Evolutionary conservation across 1,284 basidiomycete species (phyloP), one percentile per base, ranked within the genome.

Genomic region (Somion occarium): DNA sequence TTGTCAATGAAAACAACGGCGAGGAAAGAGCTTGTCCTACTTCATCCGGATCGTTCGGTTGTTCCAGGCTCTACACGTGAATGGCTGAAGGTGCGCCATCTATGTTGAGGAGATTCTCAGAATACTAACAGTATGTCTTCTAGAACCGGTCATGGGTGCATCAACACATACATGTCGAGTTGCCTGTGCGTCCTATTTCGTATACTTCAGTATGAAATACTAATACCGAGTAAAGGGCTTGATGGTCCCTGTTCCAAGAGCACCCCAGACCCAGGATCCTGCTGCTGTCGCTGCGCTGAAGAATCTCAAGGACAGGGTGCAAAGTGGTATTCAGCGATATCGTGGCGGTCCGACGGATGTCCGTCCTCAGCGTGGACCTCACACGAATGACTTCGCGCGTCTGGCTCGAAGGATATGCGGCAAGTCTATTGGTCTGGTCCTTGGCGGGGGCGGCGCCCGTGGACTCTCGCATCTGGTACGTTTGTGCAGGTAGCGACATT

Each of bases 1-100:
- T 79, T 94, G 39, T 91, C 93, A 4, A 87, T 93, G 81, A 99
- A 99, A 74, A 98, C 94, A 1, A 99, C 95, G 0, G 96, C 97
- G 15, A 75, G 97, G 55, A 99, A 99, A 68, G 96, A 99, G 68
- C 81, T 99, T 25, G 87, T 99, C 3, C 74, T 99, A 7, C 75
- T 99, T 9, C 96, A 99, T 64, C 86, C 94, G 2, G 93, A 98
- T 62, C 83, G 94, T 30, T 88, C 85, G 26, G 93, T 99, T 2
- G 74, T 82, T 2, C 88, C 94, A 2, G 96, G 97, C 2, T 95
- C 92, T 9, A 99, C 97, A 24, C 82, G 96, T 48, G 89, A 91
- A 65, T 99, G 96, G 96, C 77, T 99, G 44, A 94, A 94, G 79
- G 92, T 92, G 50, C 42, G 71, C 62, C 19, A 22, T 25, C n/a